Conservation (phyloP, 495 filamentous ascomycete species). For the Polyplosphaeria fusca region DNA sequence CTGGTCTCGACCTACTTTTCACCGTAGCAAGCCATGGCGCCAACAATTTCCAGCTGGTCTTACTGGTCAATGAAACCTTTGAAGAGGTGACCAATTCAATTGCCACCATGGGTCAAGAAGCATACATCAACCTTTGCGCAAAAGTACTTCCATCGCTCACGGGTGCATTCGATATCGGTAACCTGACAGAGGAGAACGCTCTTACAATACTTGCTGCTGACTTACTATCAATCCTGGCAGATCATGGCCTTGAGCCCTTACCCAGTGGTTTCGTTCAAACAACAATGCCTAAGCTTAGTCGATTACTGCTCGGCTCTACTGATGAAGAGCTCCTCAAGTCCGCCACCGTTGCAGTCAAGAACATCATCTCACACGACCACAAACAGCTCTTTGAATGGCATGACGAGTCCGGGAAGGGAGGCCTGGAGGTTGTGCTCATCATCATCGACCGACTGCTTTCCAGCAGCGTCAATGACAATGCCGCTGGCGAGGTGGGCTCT, state of each 20-base stretch:
- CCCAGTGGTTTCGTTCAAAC: conserved; percentile 81
- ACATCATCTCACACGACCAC: conserved; percentile 82
- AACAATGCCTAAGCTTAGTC: conserved; percentile 80
- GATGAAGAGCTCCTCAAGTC: conserved; percentile 84
- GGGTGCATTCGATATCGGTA: conserved; percentile 83
- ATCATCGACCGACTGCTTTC: conserved; percentile 93
- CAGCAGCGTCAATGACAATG: conserved; percentile 76
- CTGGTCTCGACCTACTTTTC: conserved; percentile 79
- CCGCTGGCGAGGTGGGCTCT: conserved; percentile 92
- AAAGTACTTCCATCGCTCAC: conserved; percentile 85
- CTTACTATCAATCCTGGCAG: conserved; percentile 72
- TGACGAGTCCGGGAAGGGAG: conserved; percentile 70
- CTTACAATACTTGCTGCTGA: conserved; percentile 74
- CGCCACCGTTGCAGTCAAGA: conserved; percentile 79
- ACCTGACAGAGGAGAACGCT: conserved; percentile 75
- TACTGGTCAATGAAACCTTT: conserved; percentile 83
- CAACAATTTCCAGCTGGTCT: conserved; percentile 77
- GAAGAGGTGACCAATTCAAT: conserved; percentile 76
- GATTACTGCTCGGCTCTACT: conserved; percentile 71
- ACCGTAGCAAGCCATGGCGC: conserved; percentile 82
- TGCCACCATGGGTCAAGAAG: conserved; percentile 57
- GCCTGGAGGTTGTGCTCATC: conserved; percentile 80
- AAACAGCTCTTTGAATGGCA: conserved; percentile 82
- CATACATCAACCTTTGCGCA: conserved; percentile 75
- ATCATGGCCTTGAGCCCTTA: conserved; percentile 77